phyloP scores from a whole-genome alignment of 78 protist genomes.

The Dictyostelium purpureum region DNA sequence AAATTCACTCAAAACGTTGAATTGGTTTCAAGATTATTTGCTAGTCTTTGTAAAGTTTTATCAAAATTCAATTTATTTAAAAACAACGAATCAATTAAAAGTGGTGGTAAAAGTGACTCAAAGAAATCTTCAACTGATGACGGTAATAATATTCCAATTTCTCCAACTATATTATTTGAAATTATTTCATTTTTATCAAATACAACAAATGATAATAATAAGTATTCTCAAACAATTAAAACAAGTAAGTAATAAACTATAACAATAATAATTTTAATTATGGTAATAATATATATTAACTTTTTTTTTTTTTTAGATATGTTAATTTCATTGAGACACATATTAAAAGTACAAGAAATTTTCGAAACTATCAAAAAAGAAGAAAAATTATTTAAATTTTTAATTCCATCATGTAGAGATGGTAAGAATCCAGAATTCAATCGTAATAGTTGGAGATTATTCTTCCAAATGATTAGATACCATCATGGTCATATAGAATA shows the following conservation, averaged over 20 bases:
- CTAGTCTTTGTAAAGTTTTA: constrained; percentile 9
- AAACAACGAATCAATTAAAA: constrained; percentile 41
- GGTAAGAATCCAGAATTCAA: constrained; percentile 59
- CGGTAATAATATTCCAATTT: constrained; percentile 23
- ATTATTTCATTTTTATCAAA: constrained; percentile 11
- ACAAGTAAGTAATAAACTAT: constrained; percentile 6
- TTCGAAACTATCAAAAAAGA: constrained; percentile 68
- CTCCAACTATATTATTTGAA: constrained; percentile 54
- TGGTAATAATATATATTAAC: background rate
- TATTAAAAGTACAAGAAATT: constrained; percentile 40
- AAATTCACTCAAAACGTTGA: constrained; percentile 23
- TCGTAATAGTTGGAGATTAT: constrained; percentile 55
- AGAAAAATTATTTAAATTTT: constrained; percentile 3
- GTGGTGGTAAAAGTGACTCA: constrained; percentile 28
- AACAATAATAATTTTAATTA: background rate
- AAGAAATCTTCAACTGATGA: constrained; percentile 7
- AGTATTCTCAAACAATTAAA: background rate
- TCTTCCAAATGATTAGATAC: constrained; percentile 64
- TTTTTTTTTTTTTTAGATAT: constrained; percentile 2
- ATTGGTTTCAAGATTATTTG: constrained; percentile 10
- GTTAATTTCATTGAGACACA: constrained; percentile 55
- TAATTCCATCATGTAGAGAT: constrained; percentile 62
- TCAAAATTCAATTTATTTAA: background rate
- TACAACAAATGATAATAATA: background rate
- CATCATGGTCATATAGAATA: constrained; percentile 51